Evolutionary conservation across 495 filamentous ascomycete species (phyloP).

Genomic region (Cercophora newfieldiana): DNA sequence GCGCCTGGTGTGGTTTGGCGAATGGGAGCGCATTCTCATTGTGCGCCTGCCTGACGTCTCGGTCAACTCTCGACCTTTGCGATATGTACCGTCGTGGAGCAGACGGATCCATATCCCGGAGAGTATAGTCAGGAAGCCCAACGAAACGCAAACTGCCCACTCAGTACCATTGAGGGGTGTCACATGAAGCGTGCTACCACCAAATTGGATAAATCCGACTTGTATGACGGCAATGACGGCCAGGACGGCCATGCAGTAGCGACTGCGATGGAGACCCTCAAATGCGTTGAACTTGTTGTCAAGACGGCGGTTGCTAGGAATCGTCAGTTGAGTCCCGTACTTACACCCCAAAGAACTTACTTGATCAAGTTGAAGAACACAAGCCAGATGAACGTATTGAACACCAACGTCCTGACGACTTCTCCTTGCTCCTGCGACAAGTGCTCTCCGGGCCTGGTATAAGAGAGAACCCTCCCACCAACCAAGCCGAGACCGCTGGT

Average conservation of each 20-base stretch:
- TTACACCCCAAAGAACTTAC: conserved; percentile 17
- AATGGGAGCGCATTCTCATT: too few relatives aligned
- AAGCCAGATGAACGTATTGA: conserved; percentile 95
- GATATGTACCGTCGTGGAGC: background rate
- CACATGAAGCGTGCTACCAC: conserved; percentile 60
- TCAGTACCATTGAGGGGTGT: conserved; percentile 52
- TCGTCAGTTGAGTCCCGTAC: conserved; percentile 41
- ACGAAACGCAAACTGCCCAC: conserved; percentile 68
- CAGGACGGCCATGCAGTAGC: conserved; percentile 76
- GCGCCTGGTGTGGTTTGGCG: too few relatives aligned
- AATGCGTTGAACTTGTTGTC: conserved; percentile 87
- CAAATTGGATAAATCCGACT: conserved; percentile 62
- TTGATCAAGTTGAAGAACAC: conserved; percentile 92
- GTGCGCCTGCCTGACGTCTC: too few relatives aligned
- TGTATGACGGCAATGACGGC: conserved; percentile 80
- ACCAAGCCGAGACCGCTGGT: conserved; percentile 77
- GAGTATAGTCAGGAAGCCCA: conserved; percentile 66
- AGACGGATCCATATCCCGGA: conserved; percentile 65
- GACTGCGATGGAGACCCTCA: conserved; percentile 71
- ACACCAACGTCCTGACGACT: conserved; percentile 69
- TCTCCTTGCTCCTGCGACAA: conserved; percentile 27
- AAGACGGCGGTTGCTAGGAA: conserved; percentile 55
- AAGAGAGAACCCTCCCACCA: conserved; percentile 59
- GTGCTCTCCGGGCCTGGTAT: background rate
- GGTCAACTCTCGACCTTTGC: too few relatives aligned